phyloP scores from a whole-genome alignment of 1,284 basidiomycete genomes.

The Wallemia ichthyophaga region DNA sequence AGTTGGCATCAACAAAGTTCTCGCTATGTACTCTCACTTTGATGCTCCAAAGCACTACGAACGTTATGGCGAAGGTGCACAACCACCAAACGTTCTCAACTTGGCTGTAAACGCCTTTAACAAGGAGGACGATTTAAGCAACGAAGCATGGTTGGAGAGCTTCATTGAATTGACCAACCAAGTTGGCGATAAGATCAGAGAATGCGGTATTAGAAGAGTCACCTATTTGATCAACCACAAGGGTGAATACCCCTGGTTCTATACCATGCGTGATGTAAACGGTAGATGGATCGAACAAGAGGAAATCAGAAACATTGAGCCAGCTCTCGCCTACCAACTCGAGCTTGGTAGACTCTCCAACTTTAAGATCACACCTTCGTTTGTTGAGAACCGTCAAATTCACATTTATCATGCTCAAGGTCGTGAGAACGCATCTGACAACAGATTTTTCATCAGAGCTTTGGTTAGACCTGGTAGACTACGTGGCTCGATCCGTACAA shows the following conservation, averaged over 20 bases:
- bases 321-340: slow-evolving; percentile 89
- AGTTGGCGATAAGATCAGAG: slow-evolving; percentile 29
- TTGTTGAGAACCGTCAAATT: slow-evolving; percentile 78
- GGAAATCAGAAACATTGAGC: slow-evolving; percentile 93
- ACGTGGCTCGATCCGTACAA: slow-evolving; percentile 63
- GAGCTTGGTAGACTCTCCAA: slow-evolving; percentile 86
- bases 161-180: slow-evolving; percentile 46
- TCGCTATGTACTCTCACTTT: slow-evolving; percentile 30
- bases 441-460: slow-evolving; percentile 89
- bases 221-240: slow-evolving; percentile 75
- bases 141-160: slow-evolving; percentile 45
- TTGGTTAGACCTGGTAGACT: slow-evolving; percentile 84
- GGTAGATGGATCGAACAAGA: slow-evolving; percentile 74
- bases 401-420: slow-evolving; percentile 92
- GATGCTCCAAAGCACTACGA: slow-evolving; percentile 36
- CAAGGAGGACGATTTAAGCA: slow-evolving; percentile 39
- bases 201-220: slow-evolving; percentile 62
- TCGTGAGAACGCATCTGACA: slow-evolving; percentile 82
- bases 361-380: slow-evolving; percentile 80
- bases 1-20: slow-evolving; percentile 32
- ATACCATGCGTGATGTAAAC: slow-evolving; percentile 50
- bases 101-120: slow-evolving; percentile 62
- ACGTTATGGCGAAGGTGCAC: slow-evolving; percentile 36
- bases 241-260: slow-evolving; percentile 78
- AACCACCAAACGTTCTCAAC: slow-evolving; percentile 75